Evolutionary conservation across 768 basidiomycete genomes (phyloP).

Genomic region (Gloeopeniophorella convolvens): DNA sequence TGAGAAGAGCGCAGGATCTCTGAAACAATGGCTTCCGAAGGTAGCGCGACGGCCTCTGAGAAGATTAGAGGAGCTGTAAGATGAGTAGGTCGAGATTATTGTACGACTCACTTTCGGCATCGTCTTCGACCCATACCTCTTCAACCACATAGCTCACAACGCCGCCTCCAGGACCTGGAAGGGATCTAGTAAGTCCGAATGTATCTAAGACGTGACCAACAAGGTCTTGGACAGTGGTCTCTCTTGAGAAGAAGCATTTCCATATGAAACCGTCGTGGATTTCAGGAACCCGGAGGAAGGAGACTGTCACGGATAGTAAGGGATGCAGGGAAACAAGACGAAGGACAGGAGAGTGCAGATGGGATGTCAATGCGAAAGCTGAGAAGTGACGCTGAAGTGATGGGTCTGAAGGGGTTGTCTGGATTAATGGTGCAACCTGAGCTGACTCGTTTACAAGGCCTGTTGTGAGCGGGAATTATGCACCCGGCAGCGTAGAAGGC

Average conservation of each 20-base stretch:
- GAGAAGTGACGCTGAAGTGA: conserved; percentile 52
- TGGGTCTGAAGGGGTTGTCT: conserved; percentile 31
- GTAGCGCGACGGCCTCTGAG: conserved; percentile 40
- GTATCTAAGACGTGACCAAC: conserved; percentile 49
- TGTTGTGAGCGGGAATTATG: conserved; percentile 28
- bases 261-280: conserved; percentile 67
- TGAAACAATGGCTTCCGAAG: conserved; percentile 37
- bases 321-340: conserved; percentile 70
- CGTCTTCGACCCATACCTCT: conserved; percentile 52
- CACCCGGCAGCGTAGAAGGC: not conserved
- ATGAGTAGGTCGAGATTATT: not conserved
- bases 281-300: conserved; percentile 67
- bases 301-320: conserved; percentile 43
- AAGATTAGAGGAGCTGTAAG: not conserved
- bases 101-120: conserved; percentile 44
- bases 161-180: conserved; percentile 64
- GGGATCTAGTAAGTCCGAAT: conserved; percentile 59
- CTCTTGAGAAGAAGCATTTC: conserved; percentile 57
- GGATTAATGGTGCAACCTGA: conserved; percentile 47
- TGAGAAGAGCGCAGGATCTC: conserved; percentile 38
- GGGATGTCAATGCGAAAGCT: conserved; percentile 60
- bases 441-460: conserved; percentile 43
- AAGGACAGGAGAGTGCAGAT: conserved; percentile 57
- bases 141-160: conserved; percentile 69
- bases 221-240: conserved; percentile 48